A percentile compares a stretch with the other conserved stretches of the same genome.
phyloP scores from a whole-genome alignment of 2,329 filamentous ascomycete species.

The Clonostachys byssicola region DNA sequence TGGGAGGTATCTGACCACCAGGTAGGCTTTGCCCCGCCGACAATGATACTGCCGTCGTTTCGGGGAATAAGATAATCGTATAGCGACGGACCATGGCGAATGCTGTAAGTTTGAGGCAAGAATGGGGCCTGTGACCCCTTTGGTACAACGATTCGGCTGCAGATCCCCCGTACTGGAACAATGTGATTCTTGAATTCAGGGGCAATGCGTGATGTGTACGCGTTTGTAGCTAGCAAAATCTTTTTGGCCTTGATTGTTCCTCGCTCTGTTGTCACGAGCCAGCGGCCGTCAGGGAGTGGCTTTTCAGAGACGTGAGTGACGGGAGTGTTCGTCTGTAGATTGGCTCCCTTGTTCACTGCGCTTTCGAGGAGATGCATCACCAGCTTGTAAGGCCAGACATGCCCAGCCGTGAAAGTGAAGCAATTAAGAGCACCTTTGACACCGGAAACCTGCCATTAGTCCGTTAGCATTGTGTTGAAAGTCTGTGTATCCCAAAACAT shows the following conservation, averaged over 20 bases:
- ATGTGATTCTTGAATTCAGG: background rate
- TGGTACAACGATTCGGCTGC: too few species aligned
- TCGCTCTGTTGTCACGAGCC: background rate
- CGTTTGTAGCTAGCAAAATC: background rate
- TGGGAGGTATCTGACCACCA: too few species aligned
- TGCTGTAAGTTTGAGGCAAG: too few species aligned
- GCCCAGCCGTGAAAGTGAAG: conserved; percentile 10
- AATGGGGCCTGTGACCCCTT: too few species aligned
- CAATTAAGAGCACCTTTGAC: conserved; percentile 13
- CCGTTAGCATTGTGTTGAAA: background rate
- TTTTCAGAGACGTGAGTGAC: background rate
- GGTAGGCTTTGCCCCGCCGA: too few species aligned
- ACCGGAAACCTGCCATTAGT: conserved; percentile 14
- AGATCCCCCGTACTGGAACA: background rate
- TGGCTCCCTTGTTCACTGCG: background rate
- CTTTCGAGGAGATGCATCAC: conserved; percentile 6
- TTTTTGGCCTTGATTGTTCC: background rate
- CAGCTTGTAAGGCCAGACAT: conserved; percentile 8
- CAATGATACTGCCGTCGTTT: too few species aligned
- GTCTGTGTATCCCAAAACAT: background rate
- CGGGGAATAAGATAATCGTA: too few species aligned
- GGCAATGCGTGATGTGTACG: background rate
- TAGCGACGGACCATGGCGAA: too few species aligned
- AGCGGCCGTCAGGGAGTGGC: background rate
- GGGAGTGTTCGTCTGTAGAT: background rate